These are phyloP conservation scores for Coemansia sp. DNA, from an alignment of 192 early-diverging fungal genomes.

Conservation along the genomic window DNA sequence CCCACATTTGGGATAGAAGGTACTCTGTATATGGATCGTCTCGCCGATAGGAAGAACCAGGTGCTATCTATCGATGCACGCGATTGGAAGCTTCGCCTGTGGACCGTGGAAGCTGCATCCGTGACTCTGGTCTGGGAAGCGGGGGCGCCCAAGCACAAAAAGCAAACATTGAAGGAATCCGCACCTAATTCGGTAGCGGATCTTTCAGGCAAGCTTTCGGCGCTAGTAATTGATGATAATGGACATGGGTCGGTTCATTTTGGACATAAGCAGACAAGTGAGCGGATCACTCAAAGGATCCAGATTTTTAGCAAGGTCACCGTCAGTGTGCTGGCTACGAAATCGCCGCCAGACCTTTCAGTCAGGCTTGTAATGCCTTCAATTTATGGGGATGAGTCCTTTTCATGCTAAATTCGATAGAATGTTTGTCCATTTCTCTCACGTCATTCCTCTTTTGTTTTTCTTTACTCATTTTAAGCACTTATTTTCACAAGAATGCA, in stretches of 20 bases:
- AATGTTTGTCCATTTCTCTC: not conserved
- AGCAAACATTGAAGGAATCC: not conserved
- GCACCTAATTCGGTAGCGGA: conserved; percentile 7
- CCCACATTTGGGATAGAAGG: conserved; percentile 88
- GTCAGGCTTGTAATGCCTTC: conserved; percentile 17
- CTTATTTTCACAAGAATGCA: conserved; percentile 2
- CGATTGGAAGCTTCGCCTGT: conserved; percentile 28
- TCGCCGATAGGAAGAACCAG: conserved; percentile 30
- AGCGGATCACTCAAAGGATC: conserved; percentile 53
- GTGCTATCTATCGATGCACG: conserved; percentile 23
- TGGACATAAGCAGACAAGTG: conserved; percentile 15
- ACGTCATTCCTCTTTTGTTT: not conserved
- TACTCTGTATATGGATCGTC: conserved; percentile 66
- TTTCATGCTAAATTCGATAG: too few species aligned
- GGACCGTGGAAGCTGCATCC: conserved; percentile 24
- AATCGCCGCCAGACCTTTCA: conserved; percentile 11
- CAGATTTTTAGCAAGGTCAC: conserved; percentile 80
- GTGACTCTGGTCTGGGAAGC: conserved; percentile 31
- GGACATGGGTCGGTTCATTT: conserved; percentile 29
- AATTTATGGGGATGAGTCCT: not conserved
- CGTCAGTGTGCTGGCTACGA: conserved; percentile 48
- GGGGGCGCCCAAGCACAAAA: not conserved
- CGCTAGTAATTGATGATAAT: conserved; percentile 16
- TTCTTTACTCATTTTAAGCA: not conserved
- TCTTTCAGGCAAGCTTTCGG: conserved; percentile 28